Evolutionary conservation across 257 asterid genomes (phyloP), one percentile per base, ranked within the genome.

Genomic region (Nicotiana obtusifolia): DNA sequence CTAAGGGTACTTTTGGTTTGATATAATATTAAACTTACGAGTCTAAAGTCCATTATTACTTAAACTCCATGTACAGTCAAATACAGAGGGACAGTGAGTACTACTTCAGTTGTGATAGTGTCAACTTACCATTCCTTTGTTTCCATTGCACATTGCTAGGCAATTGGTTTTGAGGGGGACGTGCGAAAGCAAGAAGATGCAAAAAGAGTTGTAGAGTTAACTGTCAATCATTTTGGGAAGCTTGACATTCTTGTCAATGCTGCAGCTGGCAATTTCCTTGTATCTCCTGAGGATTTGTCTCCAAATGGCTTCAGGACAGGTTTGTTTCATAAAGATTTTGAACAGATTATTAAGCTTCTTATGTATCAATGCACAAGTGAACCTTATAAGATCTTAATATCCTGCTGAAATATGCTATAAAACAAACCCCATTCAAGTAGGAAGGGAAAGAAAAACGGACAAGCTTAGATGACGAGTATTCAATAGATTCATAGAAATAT

Each of bases 181-280:
- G 97, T 94, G 76, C 90, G 98, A 28, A 93, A 82, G 78, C 89
- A 65, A 77, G 97, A 95, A 78, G 98, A 95, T 83, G 97, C 97
- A 26, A 77, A 66, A 60, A 88, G 94, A 86, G 97, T 90, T 15
- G 93, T 93, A 65, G 97, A 91, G 80, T 88, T 90, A 11, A 92
- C 98, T 16, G 92, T 90, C 85, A 82, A 88, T 82, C 93, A 86
- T 77, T 95, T 95, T 41, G 98, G 98, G 77, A 92, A 89, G 91
- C 92, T 95, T 10, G 98, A 95, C 80, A 93, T 95, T 86, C 96
- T 95, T 78, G 98, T 95, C 69, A 95, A 95, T 86, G 93, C 90
- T 78, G 97, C 97, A n/a, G 97, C 98, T 67, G 97, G 98, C 47
- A 95, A 95, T 87, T 93, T 95, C 82, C 97, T 95, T 1, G 95